Evolutionary conservation across 2,329 filamentous ascomycete genomes (phyloP), one percentile per base, ranked within the genome.

Genomic region (Venturia pyrina): DNA sequence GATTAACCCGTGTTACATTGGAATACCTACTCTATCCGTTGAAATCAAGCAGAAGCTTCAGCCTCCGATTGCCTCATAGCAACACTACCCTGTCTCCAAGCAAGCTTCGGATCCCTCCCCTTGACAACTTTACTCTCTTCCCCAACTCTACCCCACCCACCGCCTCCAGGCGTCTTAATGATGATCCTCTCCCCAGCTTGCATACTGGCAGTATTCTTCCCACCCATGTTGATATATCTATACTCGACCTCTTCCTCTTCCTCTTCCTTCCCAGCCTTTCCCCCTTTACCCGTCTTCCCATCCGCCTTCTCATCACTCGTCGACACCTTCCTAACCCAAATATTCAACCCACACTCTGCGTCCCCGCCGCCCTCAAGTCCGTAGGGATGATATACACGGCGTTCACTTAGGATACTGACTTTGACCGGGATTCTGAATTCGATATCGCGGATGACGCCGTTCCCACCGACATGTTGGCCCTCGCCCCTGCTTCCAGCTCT

Each of bases 351-450:
- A 63, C 89, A 88, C 70, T 85, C 78, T 0, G 87, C 93, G 68
- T 93, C 89, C 66, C 87, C 88, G 3, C 93, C 93, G 0, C 93
- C 93, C 28, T 87, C 87, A 67, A 97, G 81, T 0, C 93, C 93
- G 70, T 93, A 96, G 0, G 91, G 91, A 64, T 85, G 82, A 68
- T 89, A 87, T 0, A 93, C 89, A 40, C 91, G 78, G 21, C 91
- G 76, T 75, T 96, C 91, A 6, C 86, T 89, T 7, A 96, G 78
- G 34, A 96, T 93, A 1, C 86, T 89, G 17, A 90, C 89, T 74
- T 92, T 88, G 5, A 95, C 83, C 0, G 89, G 88, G 53, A 89
- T 86, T 2, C 89, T 82, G 75, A 93, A 93, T 75, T 95, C 90
- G 67, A 95, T 91, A 67, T 95, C 91, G 0, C 90, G 78, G 0